Percentiles rank a stretch among this genome's conserved stretches.
These are phyloP conservation scores for Ascochyta lentis DNA, from an alignment of 2,329 filamentous ascomycete species.

Conservation along the genomic window DNA sequence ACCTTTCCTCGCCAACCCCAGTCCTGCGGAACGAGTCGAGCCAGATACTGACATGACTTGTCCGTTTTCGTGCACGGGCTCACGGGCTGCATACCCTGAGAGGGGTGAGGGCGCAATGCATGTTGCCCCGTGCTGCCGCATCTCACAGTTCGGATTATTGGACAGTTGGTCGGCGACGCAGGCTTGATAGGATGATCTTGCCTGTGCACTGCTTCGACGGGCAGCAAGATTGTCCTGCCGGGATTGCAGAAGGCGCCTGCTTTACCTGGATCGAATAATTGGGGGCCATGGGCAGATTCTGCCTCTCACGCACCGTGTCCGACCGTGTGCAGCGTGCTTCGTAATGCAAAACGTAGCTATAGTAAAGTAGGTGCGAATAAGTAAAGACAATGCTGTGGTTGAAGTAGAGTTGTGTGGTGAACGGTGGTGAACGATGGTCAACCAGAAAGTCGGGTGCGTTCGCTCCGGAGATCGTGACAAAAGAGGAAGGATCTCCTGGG, in stretches of 20 bases:
- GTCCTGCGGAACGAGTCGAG: constrained; percentile 16
- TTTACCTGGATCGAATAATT: constrained; percentile 5
- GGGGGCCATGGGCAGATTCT: neutral
- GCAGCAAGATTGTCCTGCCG: neutral
- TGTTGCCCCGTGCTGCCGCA: constrained; percentile 12
- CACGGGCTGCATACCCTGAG: constrained; percentile 9
- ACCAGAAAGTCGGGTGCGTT: constrained; percentile 22
- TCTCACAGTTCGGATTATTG: constrained; percentile 13
- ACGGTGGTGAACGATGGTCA: constrained; percentile 4
- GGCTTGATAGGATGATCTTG: constrained; percentile 3
- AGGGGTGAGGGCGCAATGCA: constrained; percentile 11
- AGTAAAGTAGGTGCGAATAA: neutral
- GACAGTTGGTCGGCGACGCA: constrained; percentile 14
- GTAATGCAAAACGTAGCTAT: neutral
- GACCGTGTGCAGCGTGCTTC: constrained; percentile 1
- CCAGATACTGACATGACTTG: constrained; percentile 7
- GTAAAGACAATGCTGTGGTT: constrained; percentile 12
- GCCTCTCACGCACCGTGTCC: constrained; percentile 2
- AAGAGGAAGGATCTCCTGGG: constrained; percentile 16
- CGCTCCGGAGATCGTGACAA: constrained; percentile 17
- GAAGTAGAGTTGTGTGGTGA: constrained; percentile 17
- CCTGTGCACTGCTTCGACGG: constrained; percentile 4
- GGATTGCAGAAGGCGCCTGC: constrained; percentile 9
- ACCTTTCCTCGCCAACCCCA: constrained; percentile 31
- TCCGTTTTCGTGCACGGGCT: constrained; percentile 11